A percentile compares a stretch with the other conserved stretches of the same genome.
Conservation (phyloP, 495 filamentous ascomycete species). For the Aspergillus bertholletiae region DNA sequence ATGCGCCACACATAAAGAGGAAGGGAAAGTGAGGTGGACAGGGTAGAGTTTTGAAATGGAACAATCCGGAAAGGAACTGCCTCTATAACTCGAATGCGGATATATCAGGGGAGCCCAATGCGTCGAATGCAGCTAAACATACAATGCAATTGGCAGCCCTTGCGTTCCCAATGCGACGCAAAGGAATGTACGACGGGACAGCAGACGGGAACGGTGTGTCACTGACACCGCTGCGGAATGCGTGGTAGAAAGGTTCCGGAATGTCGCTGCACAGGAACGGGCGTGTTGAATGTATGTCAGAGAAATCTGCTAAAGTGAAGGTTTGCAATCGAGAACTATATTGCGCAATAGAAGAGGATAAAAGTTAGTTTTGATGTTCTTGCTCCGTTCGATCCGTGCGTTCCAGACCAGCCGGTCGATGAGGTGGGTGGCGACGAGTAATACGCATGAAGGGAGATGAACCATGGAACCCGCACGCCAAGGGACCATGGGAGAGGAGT, state of each 20-base stretch:
- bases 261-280: neutral
- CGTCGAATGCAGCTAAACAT: constrained; percentile 18
- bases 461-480: constrained; percentile 1
- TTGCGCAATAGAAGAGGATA: neutral
- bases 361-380: neutral
- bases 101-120: neutral
- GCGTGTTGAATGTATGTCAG: no score
- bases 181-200: constrained; percentile 5
- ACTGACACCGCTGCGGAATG: constrained; percentile 22
- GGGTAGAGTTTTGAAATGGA: constrained; percentile 1
- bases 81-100: constrained; percentile 6
- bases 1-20: neutral
- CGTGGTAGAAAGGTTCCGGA: constrained; percentile 2
- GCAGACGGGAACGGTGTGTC: constrained; percentile 2
- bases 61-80: neutral
- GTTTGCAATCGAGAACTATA: neutral
- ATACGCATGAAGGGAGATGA: neutral
- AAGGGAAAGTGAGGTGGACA: neutral
- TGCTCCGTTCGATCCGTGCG: constrained; percentile 2
- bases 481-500: neutral
- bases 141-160: constrained; percentile 3
- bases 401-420: constrained; percentile 1
- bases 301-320: neutral
- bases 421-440: neutral
- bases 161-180: constrained; percentile 13